Conservation (phyloP, 257 asterid genomes). For the Pogostemon cablin region DNA sequence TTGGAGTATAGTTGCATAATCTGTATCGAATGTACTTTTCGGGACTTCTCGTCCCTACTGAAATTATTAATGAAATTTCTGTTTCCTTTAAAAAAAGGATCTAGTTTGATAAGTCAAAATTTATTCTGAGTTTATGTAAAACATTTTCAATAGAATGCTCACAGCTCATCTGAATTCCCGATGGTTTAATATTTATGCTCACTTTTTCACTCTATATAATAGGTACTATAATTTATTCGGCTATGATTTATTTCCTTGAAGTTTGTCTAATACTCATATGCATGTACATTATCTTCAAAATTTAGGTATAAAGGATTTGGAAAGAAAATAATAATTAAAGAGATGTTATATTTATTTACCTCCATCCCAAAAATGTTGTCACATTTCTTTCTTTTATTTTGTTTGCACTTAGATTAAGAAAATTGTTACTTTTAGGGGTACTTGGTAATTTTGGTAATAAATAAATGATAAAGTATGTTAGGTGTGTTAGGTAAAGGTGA, state of each 20-base stretch:
- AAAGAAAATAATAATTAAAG: neutral
- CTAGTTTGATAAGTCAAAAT: neutral
- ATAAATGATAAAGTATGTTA: too few relatives aligned
- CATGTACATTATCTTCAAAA: neutral
- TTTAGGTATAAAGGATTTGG: neutral
- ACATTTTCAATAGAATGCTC: neutral
- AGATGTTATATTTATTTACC: neutral
- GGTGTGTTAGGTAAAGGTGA: too few relatives aligned
- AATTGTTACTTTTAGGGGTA: too few relatives aligned
- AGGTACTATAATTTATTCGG: conserved; percentile 8
- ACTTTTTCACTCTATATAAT: conserved; percentile 4
- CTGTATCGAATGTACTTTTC: too few relatives aligned
- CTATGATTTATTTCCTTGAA: conserved; percentile 3
- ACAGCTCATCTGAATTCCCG: conserved; percentile 16
- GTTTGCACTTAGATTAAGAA: too few relatives aligned
- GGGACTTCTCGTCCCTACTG: too few relatives aligned
- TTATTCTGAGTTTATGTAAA: conserved; percentile 7
- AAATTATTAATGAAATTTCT: too few relatives aligned
- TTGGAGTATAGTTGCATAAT: too few relatives aligned
- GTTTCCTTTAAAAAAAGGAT: too few relatives aligned
- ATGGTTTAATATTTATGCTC: conserved; percentile 7
- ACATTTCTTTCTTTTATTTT: too few relatives aligned
- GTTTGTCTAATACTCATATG: neutral
- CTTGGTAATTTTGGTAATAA: too few relatives aligned
- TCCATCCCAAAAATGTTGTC: too few relatives aligned